These are phyloP conservation scores for Mucor saturninus DNA, from an alignment of 371 early-diverging fungal species.

Conservation along the genomic window DNA sequence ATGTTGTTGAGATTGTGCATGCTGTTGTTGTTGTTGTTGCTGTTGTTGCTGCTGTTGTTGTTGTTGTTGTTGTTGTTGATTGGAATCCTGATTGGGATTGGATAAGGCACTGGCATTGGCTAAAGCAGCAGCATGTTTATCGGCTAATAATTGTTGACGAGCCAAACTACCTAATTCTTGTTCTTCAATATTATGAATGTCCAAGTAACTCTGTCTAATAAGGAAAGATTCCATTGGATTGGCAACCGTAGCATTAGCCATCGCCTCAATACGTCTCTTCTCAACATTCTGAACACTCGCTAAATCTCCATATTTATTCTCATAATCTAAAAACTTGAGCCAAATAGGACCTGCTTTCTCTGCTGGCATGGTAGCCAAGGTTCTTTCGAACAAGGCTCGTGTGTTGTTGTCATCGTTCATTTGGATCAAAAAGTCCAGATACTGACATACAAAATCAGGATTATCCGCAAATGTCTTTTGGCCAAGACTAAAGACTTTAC, in stretches of 20 bases:
- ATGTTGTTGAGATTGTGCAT: slow-evolving; percentile 9
- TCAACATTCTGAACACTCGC: slow-evolving; percentile 75
- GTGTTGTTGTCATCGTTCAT: slow-evolving; percentile 93
- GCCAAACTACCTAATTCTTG: slow-evolving; percentile 50
- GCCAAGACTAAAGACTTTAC: slow-evolving; percentile 91
- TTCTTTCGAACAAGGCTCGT: slow-evolving; percentile 86
- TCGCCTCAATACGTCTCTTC: slow-evolving; percentile 74
- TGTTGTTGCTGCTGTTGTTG: neutral
- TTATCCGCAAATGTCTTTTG: slow-evolving; percentile 79
- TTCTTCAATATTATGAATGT: slow-evolving; percentile 61
- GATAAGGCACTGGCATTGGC: neutral
- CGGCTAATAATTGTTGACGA: slow-evolving; percentile 7
- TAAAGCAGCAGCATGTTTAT: slow-evolving; percentile 8
- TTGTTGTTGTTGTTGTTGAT: neutral
- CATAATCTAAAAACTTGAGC: slow-evolving; percentile 83
- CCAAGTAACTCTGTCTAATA: slow-evolving; percentile 69
- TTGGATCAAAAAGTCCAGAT: slow-evolving; percentile 86
- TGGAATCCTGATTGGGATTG: neutral
- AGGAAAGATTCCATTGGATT: slow-evolving; percentile 61
- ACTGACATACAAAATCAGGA: slow-evolving; percentile 75
- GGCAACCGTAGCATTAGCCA: slow-evolving; percentile 27
- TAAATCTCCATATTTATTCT: slow-evolving; percentile 88
- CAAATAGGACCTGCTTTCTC: slow-evolving; percentile 78
- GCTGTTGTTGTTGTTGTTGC: slow-evolving; percentile 7
- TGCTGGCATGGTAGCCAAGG: slow-evolving; percentile 73